phyloP scores from a whole-genome alignment of 2,329 filamentous ascomycete genomes.

The Calonectria ilicicola region DNA sequence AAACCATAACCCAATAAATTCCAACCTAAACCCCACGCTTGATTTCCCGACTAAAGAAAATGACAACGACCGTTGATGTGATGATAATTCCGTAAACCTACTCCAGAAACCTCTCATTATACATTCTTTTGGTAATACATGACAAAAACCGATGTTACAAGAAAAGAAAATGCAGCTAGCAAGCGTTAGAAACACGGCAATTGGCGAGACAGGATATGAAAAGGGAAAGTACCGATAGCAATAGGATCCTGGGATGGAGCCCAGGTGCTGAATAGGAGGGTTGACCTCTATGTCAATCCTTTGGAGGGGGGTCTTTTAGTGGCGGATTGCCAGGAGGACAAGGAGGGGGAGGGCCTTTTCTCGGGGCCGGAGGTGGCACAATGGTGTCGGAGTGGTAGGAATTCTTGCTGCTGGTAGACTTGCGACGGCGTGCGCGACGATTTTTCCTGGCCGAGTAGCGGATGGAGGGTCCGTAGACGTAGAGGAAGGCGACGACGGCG shows the following conservation, averaged over 20 bases:
- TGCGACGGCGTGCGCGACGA: conserved; percentile 38
- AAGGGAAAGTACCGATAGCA: neutral
- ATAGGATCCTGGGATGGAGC: conserved; percentile 1
- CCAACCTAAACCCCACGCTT: neutral
- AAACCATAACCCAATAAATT: neutral
- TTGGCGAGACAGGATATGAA: neutral
- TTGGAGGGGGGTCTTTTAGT: neutral
- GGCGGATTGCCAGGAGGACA: conserved; percentile 9
- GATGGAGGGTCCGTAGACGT: conserved; percentile 54
- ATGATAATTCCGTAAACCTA: conserved; percentile 8
- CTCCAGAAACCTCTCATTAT: neutral
- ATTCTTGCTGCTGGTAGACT: conserved; percentile 47
- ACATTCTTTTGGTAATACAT: conserved; percentile 25
- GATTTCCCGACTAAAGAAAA: neutral
- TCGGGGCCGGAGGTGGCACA: conserved; percentile 20
- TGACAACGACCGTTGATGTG: neutral
- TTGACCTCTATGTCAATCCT: conserved; percentile 18
- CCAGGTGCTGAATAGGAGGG: neutral
- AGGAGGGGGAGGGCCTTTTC: conserved; percentile 3
- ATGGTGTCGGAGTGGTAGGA: conserved; percentile 45
- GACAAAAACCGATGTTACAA: conserved; percentile 14
- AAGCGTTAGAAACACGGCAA: neutral
- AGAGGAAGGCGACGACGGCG: conserved; percentile 52
- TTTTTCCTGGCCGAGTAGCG: conserved; percentile 46
- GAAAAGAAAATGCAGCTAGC: conserved; percentile 10